Evolutionary conservation across 495 filamentous ascomycete species (phyloP).

Genomic region (Xylaria nigripes): DNA sequence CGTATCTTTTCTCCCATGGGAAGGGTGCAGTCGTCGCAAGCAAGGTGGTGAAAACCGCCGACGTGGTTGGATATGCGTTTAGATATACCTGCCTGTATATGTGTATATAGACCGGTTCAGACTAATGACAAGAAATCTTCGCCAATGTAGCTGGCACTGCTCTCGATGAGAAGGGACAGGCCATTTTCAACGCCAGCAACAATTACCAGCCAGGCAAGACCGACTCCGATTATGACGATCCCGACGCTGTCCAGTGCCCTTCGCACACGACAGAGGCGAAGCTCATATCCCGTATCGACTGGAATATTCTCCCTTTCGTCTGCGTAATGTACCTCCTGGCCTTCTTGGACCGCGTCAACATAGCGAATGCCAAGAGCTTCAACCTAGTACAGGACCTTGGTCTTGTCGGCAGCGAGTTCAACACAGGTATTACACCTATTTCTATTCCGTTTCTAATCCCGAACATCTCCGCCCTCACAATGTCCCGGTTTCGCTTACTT

Average conservation of each 20-base stretch:
- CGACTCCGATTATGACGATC: slow-evolving; percentile 31
- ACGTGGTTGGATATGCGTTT: background rate
- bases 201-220: slow-evolving; percentile 18
- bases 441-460: background rate
- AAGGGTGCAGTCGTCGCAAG: too few relatives aligned
- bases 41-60: background rate
- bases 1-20: too few relatives aligned
- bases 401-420: slow-evolving; percentile 57
- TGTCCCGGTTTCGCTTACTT: background rate
- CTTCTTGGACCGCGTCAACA: slow-evolving; percentile 76
- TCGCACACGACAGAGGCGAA: slow-evolving; percentile 62
- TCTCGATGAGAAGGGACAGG: slow-evolving; percentile 18
- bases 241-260: slow-evolving; percentile 37
- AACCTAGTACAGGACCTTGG: slow-evolving; percentile 57
- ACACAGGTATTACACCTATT: slow-evolving; percentile 37
- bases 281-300: slow-evolving; percentile 70
- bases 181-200: slow-evolving; percentile 13
- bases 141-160: background rate
- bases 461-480: background rate
- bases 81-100: background rate
- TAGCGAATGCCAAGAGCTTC: slow-evolving; percentile 57
- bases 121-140: background rate
- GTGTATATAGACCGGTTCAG: background rate
- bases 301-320: slow-evolving; percentile 71
- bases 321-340: slow-evolving; percentile 79